Base-by-base conservation (phyloP, 2,329 filamentous ascomycete genomes). In the Pseudogymnoascus sp. region DNA sequence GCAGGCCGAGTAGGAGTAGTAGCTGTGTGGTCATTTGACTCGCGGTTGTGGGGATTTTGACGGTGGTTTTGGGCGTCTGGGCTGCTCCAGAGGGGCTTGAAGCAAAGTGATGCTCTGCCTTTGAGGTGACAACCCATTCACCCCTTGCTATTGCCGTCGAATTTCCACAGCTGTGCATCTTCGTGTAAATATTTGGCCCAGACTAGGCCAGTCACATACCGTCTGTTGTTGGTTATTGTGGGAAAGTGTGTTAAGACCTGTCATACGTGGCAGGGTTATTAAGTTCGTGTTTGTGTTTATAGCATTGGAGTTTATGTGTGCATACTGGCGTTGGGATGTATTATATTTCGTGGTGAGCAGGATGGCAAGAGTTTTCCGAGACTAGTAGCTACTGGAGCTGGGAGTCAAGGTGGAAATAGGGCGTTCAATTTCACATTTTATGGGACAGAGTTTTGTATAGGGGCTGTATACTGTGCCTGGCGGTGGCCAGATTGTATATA, bases 21-120 rank as follows among this genome's bases (percentile, higher is more conserved):
- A 42, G 34, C 21, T 60, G 59, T 40, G 59, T 42, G 34, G 34
- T 60, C 25, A 60, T 25, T 38, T 60, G 59, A 60, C 59, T 60
- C 9, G 59, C 59, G 21, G 28, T 56, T 56, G 49, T 56, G 49
- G 49, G 49, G 49, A 14, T 56, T 56, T 14, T 56, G n/a, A 56
- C 12, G 49, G 49, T 56, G n/a, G 49, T 56, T 56, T 34, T 56
- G 28, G 49, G 49, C 5, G 49, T 56, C n/a, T 56, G 49, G 49
- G 49, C 12, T 56, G 49, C 49, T 21, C 49, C 49, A 3, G 46
- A 56, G 49, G 49, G 9, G n/a, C 9, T 34, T 56, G 49, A 56
- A 21, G 49, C 18, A 46, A 3, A 14, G 16, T 3, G 18, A 23
- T 23, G 18, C 4, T 5, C 8, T 21, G 28, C 49, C 9, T 34